Conservation (phyloP, 2,329 filamentous ascomycete species). For the Pleurostoma richardsiae region DNA sequence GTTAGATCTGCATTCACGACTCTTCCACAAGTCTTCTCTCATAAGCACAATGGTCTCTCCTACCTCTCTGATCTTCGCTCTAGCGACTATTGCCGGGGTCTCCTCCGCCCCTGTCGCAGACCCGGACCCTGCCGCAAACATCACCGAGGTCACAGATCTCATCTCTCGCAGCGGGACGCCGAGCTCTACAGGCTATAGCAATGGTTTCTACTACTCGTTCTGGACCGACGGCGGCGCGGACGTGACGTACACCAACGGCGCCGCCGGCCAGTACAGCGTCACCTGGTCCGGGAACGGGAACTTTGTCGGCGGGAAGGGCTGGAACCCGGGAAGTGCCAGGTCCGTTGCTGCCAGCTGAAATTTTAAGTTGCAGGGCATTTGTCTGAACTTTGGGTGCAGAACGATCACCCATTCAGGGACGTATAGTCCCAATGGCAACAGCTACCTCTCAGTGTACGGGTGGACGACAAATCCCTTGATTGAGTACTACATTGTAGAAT, state of each 20-base stretch:
- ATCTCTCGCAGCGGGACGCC: slow-evolving; percentile 9
- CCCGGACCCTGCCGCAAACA: neutral
- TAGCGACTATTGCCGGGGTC: neutral
- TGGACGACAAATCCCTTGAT: slow-evolving; percentile 24
- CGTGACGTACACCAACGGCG: slow-evolving; percentile 33
- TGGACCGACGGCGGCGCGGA: slow-evolving; percentile 34
- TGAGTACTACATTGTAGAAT: slow-evolving; percentile 22
- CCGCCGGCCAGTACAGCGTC: slow-evolving; percentile 28
- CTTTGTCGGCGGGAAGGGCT: slow-evolving; percentile 45
- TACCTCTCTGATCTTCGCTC: neutral
- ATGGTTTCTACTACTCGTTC: slow-evolving; percentile 38
- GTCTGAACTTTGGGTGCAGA: slow-evolving; percentile 18
- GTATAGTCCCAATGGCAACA: slow-evolving; percentile 42
- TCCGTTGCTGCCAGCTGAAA: neutral
- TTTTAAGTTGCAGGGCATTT: too few relatives aligned
- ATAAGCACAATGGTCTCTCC: neutral
- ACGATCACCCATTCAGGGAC: slow-evolving; percentile 42
- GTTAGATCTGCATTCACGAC: too few relatives aligned
- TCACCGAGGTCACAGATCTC: neutral
- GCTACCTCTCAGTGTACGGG: slow-evolving; percentile 36
- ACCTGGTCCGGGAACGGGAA: slow-evolving; percentile 35
- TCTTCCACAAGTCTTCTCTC: too few relatives aligned
- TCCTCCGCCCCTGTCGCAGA: neutral
- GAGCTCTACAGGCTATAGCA: slow-evolving; percentile 14
- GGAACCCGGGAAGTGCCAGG: slow-evolving; percentile 20